These are phyloP conservation scores for Didymella arachidicola DNA, from an alignment of 2,329 filamentous ascomycete species.

Conservation along the genomic window DNA sequence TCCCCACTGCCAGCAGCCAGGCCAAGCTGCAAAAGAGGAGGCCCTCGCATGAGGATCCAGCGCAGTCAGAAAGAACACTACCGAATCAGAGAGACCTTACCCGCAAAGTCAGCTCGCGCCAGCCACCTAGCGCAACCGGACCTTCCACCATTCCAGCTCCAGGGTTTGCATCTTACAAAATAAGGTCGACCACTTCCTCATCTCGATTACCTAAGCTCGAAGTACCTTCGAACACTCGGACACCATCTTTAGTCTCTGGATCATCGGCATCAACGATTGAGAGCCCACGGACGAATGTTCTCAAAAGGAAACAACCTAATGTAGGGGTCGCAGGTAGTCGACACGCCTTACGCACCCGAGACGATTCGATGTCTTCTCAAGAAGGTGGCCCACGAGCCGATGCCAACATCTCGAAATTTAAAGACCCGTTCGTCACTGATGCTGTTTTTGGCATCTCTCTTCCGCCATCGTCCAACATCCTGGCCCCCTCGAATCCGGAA, in stretches of 20 bases:
- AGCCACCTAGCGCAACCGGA: slow-evolving; percentile 35
- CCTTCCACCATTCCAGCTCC: slow-evolving; percentile 30
- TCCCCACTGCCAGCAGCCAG: slow-evolving; percentile 35
- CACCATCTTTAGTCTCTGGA: slow-evolving; percentile 59
- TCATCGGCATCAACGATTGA: slow-evolving; percentile 58
- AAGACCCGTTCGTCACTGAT: slow-evolving; percentile 50
- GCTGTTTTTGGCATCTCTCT: slow-evolving; percentile 55
- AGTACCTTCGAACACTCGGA: slow-evolving; percentile 47
- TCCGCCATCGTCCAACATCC: slow-evolving; percentile 45
- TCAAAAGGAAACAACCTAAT: slow-evolving; percentile 56
- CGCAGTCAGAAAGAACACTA: slow-evolving; percentile 24
- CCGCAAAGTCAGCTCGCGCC: slow-evolving; percentile 32
- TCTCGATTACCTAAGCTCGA: slow-evolving; percentile 49
- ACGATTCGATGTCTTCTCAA: slow-evolving; percentile 46
- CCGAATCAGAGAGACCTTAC: slow-evolving; percentile 31
- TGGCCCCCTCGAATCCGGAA: slow-evolving; percentile 38
- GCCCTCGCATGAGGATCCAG: slow-evolving; percentile 45
- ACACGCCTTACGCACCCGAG: slow-evolving; percentile 43
- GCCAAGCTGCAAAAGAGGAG: slow-evolving; percentile 50
- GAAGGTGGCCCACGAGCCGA: slow-evolving; percentile 40
- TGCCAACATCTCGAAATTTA: slow-evolving; percentile 44
- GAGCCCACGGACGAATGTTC: slow-evolving; percentile 54
- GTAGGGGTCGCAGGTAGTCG: slow-evolving; percentile 46
- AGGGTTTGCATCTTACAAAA: slow-evolving; percentile 30
- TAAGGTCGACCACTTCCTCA: slow-evolving; percentile 35